Evolutionary conservation across 78 protist species (phyloP).

Genomic region (Cavenderia fasciculata): DNA sequence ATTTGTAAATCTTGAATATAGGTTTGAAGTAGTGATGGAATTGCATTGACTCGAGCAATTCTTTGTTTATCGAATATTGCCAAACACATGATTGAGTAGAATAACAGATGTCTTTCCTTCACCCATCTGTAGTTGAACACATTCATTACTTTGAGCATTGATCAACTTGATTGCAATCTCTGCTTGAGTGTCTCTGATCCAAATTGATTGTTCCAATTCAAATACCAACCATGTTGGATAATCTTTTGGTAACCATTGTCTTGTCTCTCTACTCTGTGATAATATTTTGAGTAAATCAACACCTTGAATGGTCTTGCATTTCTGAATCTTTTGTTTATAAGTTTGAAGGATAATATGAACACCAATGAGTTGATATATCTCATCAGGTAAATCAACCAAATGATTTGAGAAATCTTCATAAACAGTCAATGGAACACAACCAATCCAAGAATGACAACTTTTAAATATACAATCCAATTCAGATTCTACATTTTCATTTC

Average conservation of each 20-base stretch:
- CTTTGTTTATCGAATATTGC: background rate
- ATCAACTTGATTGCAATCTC: background rate
- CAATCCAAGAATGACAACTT: background rate
- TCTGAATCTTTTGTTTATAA: background rate
- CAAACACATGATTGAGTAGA: background rate
- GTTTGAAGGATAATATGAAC: background rate
- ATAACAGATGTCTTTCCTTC: conserved; percentile 18
- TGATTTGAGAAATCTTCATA: background rate
- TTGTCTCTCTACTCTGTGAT: background rate
- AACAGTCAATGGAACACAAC: background rate
- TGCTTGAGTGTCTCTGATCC: background rate
- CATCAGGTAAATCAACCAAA: background rate
- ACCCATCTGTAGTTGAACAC: conserved; percentile 8
- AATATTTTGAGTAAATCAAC: background rate
- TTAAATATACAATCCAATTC: background rate
- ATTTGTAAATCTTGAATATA: background rate
- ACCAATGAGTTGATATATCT: background rate
- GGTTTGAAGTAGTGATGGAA: conserved; percentile 3
- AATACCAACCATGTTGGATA: background rate
- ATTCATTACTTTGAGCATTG: background rate
- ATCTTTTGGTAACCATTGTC: background rate
- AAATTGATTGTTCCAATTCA: background rate
- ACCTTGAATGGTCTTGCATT: background rate
- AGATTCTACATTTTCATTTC: no score
- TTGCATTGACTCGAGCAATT: background rate